Evolutionary conservation across 2,329 filamentous ascomycete species (phyloP).

Genomic region (Aureobasidium sp.): DNA sequence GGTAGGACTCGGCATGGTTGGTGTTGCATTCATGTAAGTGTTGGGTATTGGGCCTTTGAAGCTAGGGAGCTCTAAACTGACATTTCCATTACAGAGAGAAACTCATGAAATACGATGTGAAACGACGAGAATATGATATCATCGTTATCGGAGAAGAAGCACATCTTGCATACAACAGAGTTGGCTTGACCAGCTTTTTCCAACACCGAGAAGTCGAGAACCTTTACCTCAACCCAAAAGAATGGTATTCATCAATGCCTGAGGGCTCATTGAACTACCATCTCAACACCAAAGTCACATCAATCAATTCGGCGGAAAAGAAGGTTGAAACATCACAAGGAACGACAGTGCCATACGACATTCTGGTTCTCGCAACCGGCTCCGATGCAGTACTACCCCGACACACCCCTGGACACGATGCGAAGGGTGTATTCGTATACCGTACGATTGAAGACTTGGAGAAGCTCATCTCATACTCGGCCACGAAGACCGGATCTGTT

Average conservation of each 20-base stretch:
- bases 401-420: slow-evolving; percentile 68
- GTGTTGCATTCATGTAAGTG: slow-evolving; percentile 74
- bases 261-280: slow-evolving; percentile 65
- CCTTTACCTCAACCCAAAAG: slow-evolving; percentile 74
- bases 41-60: no score
- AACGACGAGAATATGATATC: slow-evolving; percentile 67
- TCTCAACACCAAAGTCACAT: slow-evolving; percentile 64
- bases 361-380: slow-evolving; percentile 76
- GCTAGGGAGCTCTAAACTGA: neutral
- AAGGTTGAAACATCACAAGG: slow-evolving; percentile 63
- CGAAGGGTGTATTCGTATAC: slow-evolving; percentile 81
- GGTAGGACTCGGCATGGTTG: slow-evolving; percentile 87
- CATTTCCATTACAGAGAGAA: slow-evolving; percentile 58
- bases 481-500: slow-evolving; percentile 55
- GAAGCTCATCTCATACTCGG: slow-evolving; percentile 65
- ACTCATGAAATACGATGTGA: slow-evolving; percentile 72
- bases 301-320: slow-evolving; percentile 56
- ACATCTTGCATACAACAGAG: slow-evolving; percentile 83
- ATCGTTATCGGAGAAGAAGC: slow-evolving; percentile 82
- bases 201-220: slow-evolving; percentile 77
- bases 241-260: slow-evolving; percentile 66
- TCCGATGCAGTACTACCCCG: slow-evolving; percentile 70
- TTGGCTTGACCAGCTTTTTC: slow-evolving; percentile 83
- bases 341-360: slow-evolving; percentile 63
- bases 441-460: slow-evolving; percentile 76